Conservation (phyloP, 345 rosid species). For the Lumnitzera racemosa region DNA sequence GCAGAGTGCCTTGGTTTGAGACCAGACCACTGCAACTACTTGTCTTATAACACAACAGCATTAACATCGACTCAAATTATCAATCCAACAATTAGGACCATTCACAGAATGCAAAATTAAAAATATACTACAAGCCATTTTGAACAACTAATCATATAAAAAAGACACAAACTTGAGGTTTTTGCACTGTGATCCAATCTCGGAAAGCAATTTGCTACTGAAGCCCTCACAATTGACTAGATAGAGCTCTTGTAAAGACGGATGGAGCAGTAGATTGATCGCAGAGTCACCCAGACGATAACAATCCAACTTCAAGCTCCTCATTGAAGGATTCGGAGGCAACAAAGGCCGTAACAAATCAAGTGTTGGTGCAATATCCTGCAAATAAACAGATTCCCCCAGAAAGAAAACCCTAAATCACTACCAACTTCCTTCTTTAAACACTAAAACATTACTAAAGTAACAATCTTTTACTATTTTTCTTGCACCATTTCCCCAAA, state of each 20-base stretch:
- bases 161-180: constrained; percentile 45
- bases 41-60: too few species aligned
- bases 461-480: too few species aligned
- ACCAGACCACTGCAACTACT: too few species aligned
- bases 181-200: constrained; percentile 62
- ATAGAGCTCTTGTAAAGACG: constrained; percentile 61
- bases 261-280: constrained; percentile 38
- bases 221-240: constrained; percentile 68
- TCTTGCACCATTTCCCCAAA: background rate
- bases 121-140: background rate
- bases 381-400: constrained; percentile 6
- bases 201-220: constrained; percentile 68
- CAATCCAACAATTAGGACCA: too few species aligned
- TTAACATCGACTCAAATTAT: too few species aligned
- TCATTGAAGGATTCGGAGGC: constrained; percentile 58
- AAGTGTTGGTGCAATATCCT: constrained; percentile 52
- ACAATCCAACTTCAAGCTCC: constrained; percentile 77
- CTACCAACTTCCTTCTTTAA: background rate
- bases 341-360: constrained; percentile 59
- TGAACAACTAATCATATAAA: background rate
- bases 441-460: too few species aligned
- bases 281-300: constrained; percentile 61
- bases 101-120: too few species aligned
- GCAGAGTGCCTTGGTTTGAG: too few species aligned
- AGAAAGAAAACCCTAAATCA: constrained; percentile 3